Evolutionary conservation across 2,329 filamentous ascomycete genomes (phyloP).

Genomic region (Epichloe sp.): DNA sequence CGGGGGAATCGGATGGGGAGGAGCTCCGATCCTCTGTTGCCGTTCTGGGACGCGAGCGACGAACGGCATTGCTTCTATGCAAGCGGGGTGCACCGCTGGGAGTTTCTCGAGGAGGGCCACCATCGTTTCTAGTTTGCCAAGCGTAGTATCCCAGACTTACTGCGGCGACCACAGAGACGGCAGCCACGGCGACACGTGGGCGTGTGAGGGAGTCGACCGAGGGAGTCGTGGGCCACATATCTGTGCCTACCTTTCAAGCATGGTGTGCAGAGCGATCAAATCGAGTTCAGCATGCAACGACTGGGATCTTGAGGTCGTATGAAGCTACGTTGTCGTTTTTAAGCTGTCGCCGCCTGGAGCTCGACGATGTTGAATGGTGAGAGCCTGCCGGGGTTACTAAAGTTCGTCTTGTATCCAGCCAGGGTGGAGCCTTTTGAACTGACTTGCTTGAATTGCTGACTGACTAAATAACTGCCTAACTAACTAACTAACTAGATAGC

Average conservation of each 20-base stretch:
- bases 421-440: no score
- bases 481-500: no score
- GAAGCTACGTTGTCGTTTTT: neutral
- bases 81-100: conserved; percentile 27
- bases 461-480: no score
- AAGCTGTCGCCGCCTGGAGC: no score
- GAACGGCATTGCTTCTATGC: conserved; percentile 55
- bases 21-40: conserved; percentile 25
- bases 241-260: conserved; percentile 17
- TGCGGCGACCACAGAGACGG: conserved; percentile 42
- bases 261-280: conserved; percentile 11
- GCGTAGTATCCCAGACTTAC: conserved; percentile 45
- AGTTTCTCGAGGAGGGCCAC: conserved; percentile 11
- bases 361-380: no score
- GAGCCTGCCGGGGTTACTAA: no score
- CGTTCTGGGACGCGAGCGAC: conserved; percentile 30
- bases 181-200: conserved; percentile 40
- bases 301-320: neutral
- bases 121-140: conserved; percentile 28
- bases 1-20: conserved; percentile 26
- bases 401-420: no score
- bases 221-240: conserved; percentile 35
- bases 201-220: conserved; percentile 42
- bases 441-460: no score
- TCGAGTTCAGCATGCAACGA: neutral